A percentile compares a stretch with the other conserved stretches of the same genome.
These are phyloP conservation scores for Sphaerulina vaccinii DNA, from an alignment of 2,329 filamentous ascomycete genomes.

Conservation along the genomic window DNA sequence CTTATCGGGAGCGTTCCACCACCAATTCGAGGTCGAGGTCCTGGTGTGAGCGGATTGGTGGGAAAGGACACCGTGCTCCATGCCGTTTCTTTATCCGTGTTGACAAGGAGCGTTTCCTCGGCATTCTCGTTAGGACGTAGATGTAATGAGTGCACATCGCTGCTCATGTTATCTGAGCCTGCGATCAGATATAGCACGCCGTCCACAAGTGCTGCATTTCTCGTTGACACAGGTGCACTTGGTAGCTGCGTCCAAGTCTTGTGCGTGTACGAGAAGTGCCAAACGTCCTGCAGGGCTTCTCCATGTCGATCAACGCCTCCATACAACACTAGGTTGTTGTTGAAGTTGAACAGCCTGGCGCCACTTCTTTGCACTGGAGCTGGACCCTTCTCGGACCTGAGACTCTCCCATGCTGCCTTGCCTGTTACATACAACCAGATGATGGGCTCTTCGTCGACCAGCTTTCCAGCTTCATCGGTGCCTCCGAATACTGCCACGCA, in stretches of 20 bases:
- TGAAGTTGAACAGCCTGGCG: constrained; percentile 31
- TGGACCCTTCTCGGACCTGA: constrained; percentile 27
- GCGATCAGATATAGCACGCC: constrained; percentile 43
- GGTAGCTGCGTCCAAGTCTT: constrained; percentile 32
- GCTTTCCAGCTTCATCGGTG: constrained; percentile 32
- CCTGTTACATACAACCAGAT: constrained; percentile 45
- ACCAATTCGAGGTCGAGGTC: constrained; percentile 41
- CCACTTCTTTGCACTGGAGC: constrained; percentile 30
- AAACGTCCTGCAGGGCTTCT: constrained; percentile 32
- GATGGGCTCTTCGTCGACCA: constrained; percentile 39
- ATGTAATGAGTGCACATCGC: constrained; percentile 31
- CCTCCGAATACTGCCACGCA: constrained; percentile 45
- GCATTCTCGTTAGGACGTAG: constrained; percentile 12
- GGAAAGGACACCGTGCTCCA: constrained; percentile 46
- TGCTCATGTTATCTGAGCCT: constrained; percentile 35
- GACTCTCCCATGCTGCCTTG: constrained; percentile 33
- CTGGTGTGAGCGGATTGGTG: constrained; percentile 45
- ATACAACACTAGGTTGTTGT: constrained; percentile 35
- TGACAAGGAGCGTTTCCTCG: constrained; percentile 16
- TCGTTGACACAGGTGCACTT: constrained; percentile 31
- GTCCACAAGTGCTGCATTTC: constrained; percentile 40
- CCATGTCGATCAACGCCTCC: constrained; percentile 30
- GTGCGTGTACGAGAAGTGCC: constrained; percentile 32
- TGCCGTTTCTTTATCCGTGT: constrained; percentile 29
- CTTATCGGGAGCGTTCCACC: constrained; percentile 43